Evolutionary conservation across 1,284 basidiomycete species (phyloP), one percentile per base, ranked within the genome.

Genomic region (Ceratobasidium sp.): DNA sequence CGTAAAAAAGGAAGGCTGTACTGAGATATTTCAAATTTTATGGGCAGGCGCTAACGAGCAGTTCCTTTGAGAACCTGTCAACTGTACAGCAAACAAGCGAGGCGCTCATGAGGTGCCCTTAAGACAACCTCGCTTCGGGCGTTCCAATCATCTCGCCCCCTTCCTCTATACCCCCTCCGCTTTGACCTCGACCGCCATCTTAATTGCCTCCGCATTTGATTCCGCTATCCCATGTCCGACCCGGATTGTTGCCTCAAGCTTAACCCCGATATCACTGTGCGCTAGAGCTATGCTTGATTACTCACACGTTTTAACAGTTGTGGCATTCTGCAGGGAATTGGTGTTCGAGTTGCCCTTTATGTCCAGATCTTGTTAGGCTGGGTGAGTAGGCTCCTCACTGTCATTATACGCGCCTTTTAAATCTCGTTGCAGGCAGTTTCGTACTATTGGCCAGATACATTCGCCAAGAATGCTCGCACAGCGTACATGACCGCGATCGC

Each of bases 1-100:
- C 9, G 84, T n/a, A n/a, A 82, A 26, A 78, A 61, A 42, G 66
- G 53, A 1, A 72, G 68, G 51, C 7, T 4, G 39, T 13, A 26
- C 33, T 15, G 53, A 15, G 9, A 28, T 28, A 67, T 71, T 71
- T 2, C 42, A 42, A 71, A 71, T 71, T 60, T 26, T 58, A 1
- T 9, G 26, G 20, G 2, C 23, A 23, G 33, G 56, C 56, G 71
- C 64, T 46, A 20, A 42, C 3, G 23, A n/a, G 56, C 42, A n/a
- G n/a, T 63, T 75, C 51, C 55, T 75, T 63, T 66, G 60, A 61
- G n/a, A n/a, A n/a, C 9, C 18, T 51, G 55, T 56, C 55, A 23
- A 33, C n/a, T 28, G n/a, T n/a, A 42, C 26, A 20, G 18, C 67
- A n/a, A n/a, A 53, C 51, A 55, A 23, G 67, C 7, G 28, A 2